phyloP scores from a whole-genome alignment of 495 filamentous ascomycete species.

The Xylaria grammica region DNA sequence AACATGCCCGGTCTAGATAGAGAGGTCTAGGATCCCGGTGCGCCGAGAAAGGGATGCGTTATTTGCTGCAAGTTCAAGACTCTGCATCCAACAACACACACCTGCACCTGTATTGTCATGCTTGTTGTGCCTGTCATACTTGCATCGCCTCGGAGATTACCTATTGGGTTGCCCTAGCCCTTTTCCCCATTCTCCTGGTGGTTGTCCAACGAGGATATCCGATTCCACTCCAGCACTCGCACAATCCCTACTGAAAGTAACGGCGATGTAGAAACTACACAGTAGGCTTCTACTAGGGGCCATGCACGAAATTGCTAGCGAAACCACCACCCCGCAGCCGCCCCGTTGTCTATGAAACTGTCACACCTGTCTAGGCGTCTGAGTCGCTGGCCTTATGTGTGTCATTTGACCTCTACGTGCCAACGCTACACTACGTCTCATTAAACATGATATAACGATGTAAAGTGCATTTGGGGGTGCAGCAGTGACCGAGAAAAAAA shows the following conservation, averaged over 20 bases:
- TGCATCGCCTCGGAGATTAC: neutral
- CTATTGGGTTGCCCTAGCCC: neutral
- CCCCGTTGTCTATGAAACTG: neutral
- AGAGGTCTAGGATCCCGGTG: neutral
- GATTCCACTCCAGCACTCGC: neutral
- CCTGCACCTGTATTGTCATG: neutral
- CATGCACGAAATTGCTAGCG: too few species aligned
- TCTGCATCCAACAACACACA: conserved; percentile 19
- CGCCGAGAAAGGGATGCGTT: neutral
- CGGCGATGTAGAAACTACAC: conserved; percentile 6
- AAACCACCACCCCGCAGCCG: neutral
- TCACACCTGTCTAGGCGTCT: too few species aligned
- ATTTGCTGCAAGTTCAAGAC: conserved; percentile 6
- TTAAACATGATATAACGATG: neutral
- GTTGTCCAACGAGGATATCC: neutral
- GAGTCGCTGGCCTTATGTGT: neutral
- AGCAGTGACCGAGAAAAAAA: neutral
- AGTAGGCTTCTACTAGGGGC: too few species aligned
- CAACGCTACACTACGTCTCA: neutral
- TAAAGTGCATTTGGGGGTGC: neutral
- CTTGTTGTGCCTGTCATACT: neutral
- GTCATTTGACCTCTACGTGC: neutral
- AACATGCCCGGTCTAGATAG: neutral
- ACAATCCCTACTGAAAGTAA: conserved; percentile 4
- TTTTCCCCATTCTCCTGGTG: neutral